Percentiles rank a stretch among this genome's conserved stretches.
Evolutionary conservation across 1,284 basidiomycete species (phyloP).

Genomic region (Malassezia equina): DNA sequence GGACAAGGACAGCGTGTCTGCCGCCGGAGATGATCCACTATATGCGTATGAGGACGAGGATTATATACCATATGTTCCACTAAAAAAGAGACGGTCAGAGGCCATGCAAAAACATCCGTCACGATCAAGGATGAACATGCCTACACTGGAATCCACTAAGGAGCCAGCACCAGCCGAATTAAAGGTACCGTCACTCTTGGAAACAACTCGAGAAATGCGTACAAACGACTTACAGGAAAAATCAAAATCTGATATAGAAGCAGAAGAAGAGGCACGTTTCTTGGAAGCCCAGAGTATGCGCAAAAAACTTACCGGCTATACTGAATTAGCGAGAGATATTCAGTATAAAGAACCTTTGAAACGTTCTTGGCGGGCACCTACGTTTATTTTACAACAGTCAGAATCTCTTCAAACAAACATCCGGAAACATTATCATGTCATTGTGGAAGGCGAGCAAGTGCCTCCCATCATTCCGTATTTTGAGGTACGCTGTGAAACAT

Average conservation of each 20-base stretch:
- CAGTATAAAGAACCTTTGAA: slow-evolving; percentile 75
- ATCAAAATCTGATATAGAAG: slow-evolving; percentile 62
- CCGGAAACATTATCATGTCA: slow-evolving; percentile 81
- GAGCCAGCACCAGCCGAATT: slow-evolving; percentile 57
- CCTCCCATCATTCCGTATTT: slow-evolving; percentile 90
- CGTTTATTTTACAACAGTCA: slow-evolving; percentile 64
- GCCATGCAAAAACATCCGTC: slow-evolving; percentile 57
- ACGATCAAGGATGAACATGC: slow-evolving; percentile 29
- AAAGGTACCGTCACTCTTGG: slow-evolving; percentile 53
- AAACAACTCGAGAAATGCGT: slow-evolving; percentile 53
- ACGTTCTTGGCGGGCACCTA: slow-evolving; percentile 81
- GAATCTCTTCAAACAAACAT: slow-evolving; percentile 63
- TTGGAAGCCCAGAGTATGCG: slow-evolving; percentile 80
- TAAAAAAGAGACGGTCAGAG: slow-evolving; percentile 70
- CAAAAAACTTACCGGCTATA: slow-evolving; percentile 77
- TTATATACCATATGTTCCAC: slow-evolving; percentile 68
- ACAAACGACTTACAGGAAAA: slow-evolving; percentile 62
- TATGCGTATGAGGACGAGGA: slow-evolving; percentile 43
- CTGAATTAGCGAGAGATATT: slow-evolving; percentile 87
- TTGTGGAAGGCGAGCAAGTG: slow-evolving; percentile 81
- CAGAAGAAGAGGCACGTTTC: slow-evolving; percentile 80
- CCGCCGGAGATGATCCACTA: slow-evolving; percentile 15
- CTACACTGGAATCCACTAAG: slow-evolving; percentile 25
- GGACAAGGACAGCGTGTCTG: background rate
- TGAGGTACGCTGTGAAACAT: slow-evolving; percentile 53